Conservation (phyloP, 495 filamentous ascomycete genomes). For the Neurospora sublineolata region DNA sequence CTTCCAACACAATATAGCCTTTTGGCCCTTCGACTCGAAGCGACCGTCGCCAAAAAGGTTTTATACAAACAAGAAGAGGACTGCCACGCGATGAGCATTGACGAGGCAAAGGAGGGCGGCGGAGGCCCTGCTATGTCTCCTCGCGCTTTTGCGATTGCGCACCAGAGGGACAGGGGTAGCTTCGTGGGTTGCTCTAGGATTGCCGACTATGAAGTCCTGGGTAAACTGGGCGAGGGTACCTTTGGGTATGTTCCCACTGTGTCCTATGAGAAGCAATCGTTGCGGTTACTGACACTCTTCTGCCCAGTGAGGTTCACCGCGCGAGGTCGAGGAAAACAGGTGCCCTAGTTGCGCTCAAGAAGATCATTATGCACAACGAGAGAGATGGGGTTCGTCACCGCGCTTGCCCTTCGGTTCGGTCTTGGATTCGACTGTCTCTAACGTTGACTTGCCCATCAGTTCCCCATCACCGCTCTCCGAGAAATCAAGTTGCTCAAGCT, state of each 20-base stretch:
- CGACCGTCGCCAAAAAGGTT: neutral
- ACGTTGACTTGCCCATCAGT: constrained; percentile 27
- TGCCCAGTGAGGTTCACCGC: constrained; percentile 74
- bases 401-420: neutral
- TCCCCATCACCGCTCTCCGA: constrained; percentile 67
- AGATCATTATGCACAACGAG: constrained; percentile 82
- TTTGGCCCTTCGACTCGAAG: neutral
- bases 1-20: neutral
- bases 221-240: constrained; percentile 93
- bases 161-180: constrained; percentile 35
- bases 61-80: neutral
- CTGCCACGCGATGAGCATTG: constrained; percentile 15
- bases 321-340: constrained; percentile 65
- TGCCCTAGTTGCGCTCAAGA: constrained; percentile 77
- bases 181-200: constrained; percentile 85
- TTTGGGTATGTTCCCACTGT: constrained; percentile 60
- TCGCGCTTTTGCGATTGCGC: constrained; percentile 31
- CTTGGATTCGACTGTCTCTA: neutral
- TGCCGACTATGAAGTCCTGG: constrained; percentile 72
- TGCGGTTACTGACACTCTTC: constrained; percentile 7
- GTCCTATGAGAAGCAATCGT: neutral
- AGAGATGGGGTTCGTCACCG: constrained; percentile 57
- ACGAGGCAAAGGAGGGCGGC: constrained; percentile 7
- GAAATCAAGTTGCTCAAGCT: constrained; percentile 96
- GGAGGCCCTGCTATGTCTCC: constrained; percentile 21